phyloP scores from a whole-genome alignment of 352 stramenopile species.

The Phytophthora sojae region DNA sequence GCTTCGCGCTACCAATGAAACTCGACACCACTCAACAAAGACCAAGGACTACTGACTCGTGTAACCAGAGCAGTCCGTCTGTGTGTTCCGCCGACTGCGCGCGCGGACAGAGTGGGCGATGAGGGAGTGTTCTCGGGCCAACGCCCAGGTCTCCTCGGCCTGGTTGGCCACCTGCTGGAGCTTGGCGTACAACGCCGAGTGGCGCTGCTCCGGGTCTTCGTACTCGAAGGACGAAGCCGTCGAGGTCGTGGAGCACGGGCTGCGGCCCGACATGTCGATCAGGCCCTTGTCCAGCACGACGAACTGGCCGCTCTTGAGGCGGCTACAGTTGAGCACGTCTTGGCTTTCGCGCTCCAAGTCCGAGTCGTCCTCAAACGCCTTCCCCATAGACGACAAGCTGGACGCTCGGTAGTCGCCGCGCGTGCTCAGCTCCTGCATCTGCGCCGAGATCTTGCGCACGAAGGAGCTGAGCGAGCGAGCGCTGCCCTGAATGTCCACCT shows the following conservation, averaged over 20 bases:
- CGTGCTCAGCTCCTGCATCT: constrained; percentile 19
- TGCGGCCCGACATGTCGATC: constrained; percentile 13
- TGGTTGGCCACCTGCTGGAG: constrained; percentile 35
- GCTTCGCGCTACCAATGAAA: not conserved
- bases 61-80: constrained; percentile 9
- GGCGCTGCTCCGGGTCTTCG: constrained; percentile 17
- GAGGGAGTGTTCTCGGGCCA: constrained; percentile 41
- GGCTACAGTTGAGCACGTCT: constrained; percentile 26
- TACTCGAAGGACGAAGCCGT: constrained; percentile 22
- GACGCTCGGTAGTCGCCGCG: constrained; percentile 19
- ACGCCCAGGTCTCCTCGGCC: constrained; percentile 39
- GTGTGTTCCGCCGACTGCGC: constrained; percentile 10
- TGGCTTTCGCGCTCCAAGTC: constrained; percentile 12
- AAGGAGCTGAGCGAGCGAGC: constrained; percentile 27
- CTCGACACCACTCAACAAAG: not conserved
- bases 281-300: constrained; percentile 12
- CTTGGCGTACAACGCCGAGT: constrained; percentile 30
- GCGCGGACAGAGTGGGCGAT: constrained; percentile 31
- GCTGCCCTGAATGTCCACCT: constrained; percentile 16
- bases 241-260: constrained; percentile 27
- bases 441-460: constrained; percentile 19
- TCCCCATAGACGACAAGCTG: constrained; percentile 26
- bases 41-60: not conserved
- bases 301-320: constrained; percentile 6
- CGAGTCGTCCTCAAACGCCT: constrained; percentile 13